phyloP scores from a whole-genome alignment of 2,329 filamentous ascomycete species.

The Diaporthe sp. region DNA sequence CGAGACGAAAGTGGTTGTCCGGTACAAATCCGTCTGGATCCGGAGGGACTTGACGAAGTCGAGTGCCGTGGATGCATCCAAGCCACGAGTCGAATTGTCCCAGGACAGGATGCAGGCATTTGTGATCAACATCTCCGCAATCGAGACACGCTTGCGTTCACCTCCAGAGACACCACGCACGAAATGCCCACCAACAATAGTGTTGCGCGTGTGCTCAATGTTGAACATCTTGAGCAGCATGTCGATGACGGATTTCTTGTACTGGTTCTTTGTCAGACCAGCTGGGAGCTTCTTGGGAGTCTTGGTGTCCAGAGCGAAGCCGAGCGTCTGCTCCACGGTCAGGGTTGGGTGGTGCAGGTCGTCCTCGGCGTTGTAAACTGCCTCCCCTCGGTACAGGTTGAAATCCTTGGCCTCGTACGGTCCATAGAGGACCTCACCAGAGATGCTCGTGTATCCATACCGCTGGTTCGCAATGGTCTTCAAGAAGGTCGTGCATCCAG shows the following conservation, averaged over 20 bases:
- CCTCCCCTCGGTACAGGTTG: constrained; percentile 82
- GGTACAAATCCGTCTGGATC: constrained; percentile 86
- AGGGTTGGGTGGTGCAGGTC: constrained; percentile 88
- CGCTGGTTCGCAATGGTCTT: constrained; percentile 78
- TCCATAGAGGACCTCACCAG: constrained; percentile 82
- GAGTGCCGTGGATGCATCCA: constrained; percentile 69
- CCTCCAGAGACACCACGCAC: constrained; percentile 85
- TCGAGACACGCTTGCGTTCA: constrained; percentile 84
- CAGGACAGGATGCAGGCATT: constrained; percentile 79
- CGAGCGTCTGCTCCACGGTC: constrained; percentile 88
- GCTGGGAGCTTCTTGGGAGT: constrained; percentile 83
- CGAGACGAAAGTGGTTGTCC: constrained; percentile 87
- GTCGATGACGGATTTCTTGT: constrained; percentile 81
- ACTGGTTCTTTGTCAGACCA: constrained; percentile 79
- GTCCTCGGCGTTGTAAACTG: constrained; percentile 88
- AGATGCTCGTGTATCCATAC: constrained; percentile 66
- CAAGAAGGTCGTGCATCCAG: constrained; percentile 78
- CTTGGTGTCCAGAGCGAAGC: constrained; percentile 88
- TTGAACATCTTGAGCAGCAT: constrained; percentile 92
- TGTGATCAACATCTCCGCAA: constrained; percentile 86
- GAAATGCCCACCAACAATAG: constrained; percentile 86
- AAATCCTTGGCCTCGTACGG: constrained; percentile 80
- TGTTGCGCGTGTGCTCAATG: constrained; percentile 89
- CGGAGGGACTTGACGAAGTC: constrained; percentile 74
- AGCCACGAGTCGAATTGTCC: constrained; percentile 75